Evolutionary conservation across 331 rosid species (phyloP), one percentile per base, ranked within the genome.

Genomic region (Stylosanthes scabra): DNA sequence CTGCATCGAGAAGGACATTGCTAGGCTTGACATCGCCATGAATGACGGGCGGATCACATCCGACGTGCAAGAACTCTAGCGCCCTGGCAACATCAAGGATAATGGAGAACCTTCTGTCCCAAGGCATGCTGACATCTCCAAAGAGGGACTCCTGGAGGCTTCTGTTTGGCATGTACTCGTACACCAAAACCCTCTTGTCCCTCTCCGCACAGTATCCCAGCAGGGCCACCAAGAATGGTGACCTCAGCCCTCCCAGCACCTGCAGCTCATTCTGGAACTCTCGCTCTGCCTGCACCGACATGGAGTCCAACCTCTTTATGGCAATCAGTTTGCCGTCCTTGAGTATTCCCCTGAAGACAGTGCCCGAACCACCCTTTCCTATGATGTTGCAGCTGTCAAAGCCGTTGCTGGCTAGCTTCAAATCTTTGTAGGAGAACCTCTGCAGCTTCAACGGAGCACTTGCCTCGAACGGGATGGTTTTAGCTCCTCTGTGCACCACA

Each of bases 311-410:
- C 10, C 89, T 80, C 82, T 94, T 94, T 68, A 94, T 79, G 16
- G 98, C 97, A 70, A 94, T 89, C 54, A 79, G 77, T 68, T 88
- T 89, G 6, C 97, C 96, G 76, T 83, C 90, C 64, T 74, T 74
- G 8, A 94, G 88, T 14, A 78, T 62, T 12, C 98, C 98, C 71
- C 83, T 86, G 63, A 91, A 94, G 40, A 94, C 98, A 52, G 98
- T 91, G 40, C 96, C 96, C 16, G 98, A 94, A 9, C 98, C 98
- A 40, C 98, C 98, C 79, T 94, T 91, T 39, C 97, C 98, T 63
- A 94, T 87, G 14, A 91, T 78, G 70, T 94, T 88, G 52, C 86
- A 76, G 12, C 84, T 68, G 79, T 86, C 85, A 67, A 94, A 94
- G 54, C 80, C 85, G 72, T 83, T 86, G 50, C 93, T 86, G n/a